phyloP scores from a whole-genome alignment of 2,329 filamentous ascomycete species.

The Venturia pyrina region DNA sequence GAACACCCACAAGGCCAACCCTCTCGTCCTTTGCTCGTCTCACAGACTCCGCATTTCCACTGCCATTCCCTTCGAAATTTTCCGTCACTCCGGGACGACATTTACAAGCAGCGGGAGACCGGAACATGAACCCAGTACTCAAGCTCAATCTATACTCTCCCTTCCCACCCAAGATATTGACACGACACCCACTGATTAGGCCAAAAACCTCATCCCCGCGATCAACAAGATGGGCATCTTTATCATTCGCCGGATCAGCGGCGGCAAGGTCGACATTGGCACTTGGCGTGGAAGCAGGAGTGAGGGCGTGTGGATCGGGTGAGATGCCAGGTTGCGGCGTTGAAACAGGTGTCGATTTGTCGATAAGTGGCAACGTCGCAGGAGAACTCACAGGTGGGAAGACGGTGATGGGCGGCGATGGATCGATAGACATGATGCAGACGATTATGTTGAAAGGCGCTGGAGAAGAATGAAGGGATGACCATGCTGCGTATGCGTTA shows the following conservation, averaged over 20 bases:
- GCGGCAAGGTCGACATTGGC: slow-evolving; percentile 32
- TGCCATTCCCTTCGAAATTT: background rate
- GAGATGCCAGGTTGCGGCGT: slow-evolving; percentile 24
- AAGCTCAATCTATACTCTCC: slow-evolving; percentile 7
- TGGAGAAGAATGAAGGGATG: slow-evolving; percentile 25
- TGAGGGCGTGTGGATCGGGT: slow-evolving; percentile 34
- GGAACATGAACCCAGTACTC: background rate
- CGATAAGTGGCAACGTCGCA: slow-evolving; percentile 15
- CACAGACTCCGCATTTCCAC: background rate
- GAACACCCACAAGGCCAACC: slow-evolving; percentile 28
- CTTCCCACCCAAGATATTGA: slow-evolving; percentile 16
- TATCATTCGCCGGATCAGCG: slow-evolving; percentile 39
- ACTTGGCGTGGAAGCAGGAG: slow-evolving; percentile 57
- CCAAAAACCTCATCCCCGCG: slow-evolving; percentile 68
- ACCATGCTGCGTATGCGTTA: slow-evolving; percentile 20
- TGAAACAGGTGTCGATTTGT: slow-evolving; percentile 25
- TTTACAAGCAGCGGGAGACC: background rate
- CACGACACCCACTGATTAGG: slow-evolving; percentile 55
- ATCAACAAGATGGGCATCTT: slow-evolving; percentile 62
- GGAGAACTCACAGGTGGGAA: slow-evolving; percentile 36
- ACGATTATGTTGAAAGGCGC: slow-evolving; percentile 28
- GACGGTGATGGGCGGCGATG: slow-evolving; percentile 53
- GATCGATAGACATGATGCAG: slow-evolving; percentile 55
- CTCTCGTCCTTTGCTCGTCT: background rate
- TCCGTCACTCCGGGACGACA: background rate